Conservation (phyloP, 2,329 filamentous ascomycete genomes). For the Fonsecaea erecta region DNA sequence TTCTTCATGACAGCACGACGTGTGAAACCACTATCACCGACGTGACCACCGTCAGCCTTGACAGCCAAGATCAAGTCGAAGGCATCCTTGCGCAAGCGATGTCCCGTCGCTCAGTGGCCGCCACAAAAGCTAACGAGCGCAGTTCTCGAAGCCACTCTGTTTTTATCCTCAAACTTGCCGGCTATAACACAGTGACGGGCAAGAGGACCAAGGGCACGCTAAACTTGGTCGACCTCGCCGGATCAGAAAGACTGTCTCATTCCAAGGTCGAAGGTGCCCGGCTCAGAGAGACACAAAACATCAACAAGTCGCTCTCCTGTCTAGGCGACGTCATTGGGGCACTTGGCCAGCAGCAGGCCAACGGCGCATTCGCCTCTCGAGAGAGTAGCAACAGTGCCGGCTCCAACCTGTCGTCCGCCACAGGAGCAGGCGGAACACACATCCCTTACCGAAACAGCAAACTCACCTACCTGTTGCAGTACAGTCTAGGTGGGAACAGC, state of each 20-base stretch:
- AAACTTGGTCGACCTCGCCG: slow-evolving; percentile 93
- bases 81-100: slow-evolving; percentile 78
- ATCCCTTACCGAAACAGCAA: slow-evolving; percentile 97
- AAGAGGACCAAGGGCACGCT: slow-evolving; percentile 90
- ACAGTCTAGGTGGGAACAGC: slow-evolving; percentile 90
- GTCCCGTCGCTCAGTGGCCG: slow-evolving; percentile 86
- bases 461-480: slow-evolving; percentile 93
- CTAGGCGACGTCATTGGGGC: slow-evolving; percentile 93
- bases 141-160: slow-evolving; percentile 95
- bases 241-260: slow-evolving; percentile 87
- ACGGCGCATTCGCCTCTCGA: slow-evolving; percentile 16
- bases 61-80: slow-evolving; percentile 80
- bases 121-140: slow-evolving; percentile 95
- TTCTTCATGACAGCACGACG: slow-evolving; percentile 80
- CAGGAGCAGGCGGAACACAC: slow-evolving; percentile 52
- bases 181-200: slow-evolving; percentile 72
- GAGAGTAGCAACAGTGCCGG: slow-evolving; percentile 22
- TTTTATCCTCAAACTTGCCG: slow-evolving; percentile 78
- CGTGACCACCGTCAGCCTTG: slow-evolving; percentile 74
- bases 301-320: slow-evolving; percentile 92
- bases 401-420: not conserved
- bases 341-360: slow-evolving; percentile 70
- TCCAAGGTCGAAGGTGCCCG: slow-evolving; percentile 84
- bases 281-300: slow-evolving; percentile 92
- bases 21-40: slow-evolving; percentile 84